Base-by-base conservation (phyloP, 176 grass and related monocot species). In the Zizania latifolia region DNA sequence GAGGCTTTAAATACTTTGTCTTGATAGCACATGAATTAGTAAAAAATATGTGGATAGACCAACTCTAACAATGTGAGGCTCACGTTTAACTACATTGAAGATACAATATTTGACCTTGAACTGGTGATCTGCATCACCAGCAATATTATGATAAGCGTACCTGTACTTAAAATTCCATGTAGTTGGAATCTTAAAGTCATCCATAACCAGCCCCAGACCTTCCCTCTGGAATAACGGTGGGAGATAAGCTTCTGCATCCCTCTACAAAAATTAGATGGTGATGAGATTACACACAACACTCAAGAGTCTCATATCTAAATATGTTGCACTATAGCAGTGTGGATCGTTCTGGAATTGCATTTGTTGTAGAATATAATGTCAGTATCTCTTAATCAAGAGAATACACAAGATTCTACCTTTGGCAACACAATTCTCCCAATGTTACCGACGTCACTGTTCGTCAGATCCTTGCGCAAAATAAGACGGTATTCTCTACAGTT, bases 151-250 rank as follows among this genome's bases (percentile, higher is more conserved):
- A 57, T 53, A 71, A 10, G 59, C 56, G 37, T 77, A 90, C 95
- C 89, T 92, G 83, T 88, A 98, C 75, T 94, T 98, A 65, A 98
- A 94, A 59, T 88, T 91, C 94, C 94, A 94, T 75, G 78, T 78
- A 79, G 44, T 48, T 56, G 78, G 75, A 81, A 94, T 48, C 35
- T 46, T 61, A 29, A 98, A 57, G 73, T 98, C 94, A 68, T 92
- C 68, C 91, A 98, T 98, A 41, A 63, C 74, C 59, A 98, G 57
- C 23, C 81, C 33, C 33, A 90, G 35, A 21, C 94, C 89, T 21
- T 98, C 91, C 53, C 87, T 82, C 28, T 94, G 86, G 84, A 78
- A 69, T 77, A 98, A 78, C 14, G 77, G 30, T 58, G 94, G 94
- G 67, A 98, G 89, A 53, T 85, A 81, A 79, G 84, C 75, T 33